Base-by-base conservation (phyloP, 2,329 filamentous ascomycete genomes). In the Alternaria novae-zelandiae region DNA sequence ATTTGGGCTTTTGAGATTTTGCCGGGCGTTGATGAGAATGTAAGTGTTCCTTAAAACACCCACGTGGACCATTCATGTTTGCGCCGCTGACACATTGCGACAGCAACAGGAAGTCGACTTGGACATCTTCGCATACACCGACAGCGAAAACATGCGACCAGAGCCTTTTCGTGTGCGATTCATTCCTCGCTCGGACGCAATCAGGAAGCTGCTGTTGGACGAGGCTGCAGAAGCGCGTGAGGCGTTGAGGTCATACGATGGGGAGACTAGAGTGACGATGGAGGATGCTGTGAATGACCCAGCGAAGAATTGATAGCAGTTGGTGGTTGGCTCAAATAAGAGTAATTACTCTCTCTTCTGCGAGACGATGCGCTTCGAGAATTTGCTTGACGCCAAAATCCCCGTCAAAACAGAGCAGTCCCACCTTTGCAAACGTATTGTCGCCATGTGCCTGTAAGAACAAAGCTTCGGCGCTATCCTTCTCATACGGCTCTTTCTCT, bases 11-110 rank as follows among this genome's bases (percentile, higher is more conserved):
- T 53, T 21, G n/a, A 53, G 0, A 36, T 53, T 2, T 4, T 53
- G 10, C 26, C 28, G 0, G 28, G 49, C 0, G 0, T 36, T 0
- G 0, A 30, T 0, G 49, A 53, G 17, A 10, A 41, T 41, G 32
- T 41, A 1, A 41, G 32, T 5, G 0, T 9, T 7, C 26, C 5
- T 36, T n/a, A 7, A 36, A 9, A 36, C 32, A 0, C 9, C 3
- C 32, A 5, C 7, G 7, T 3, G 4, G 3, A 36, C 7, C 3
- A 7, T 36, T 0, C 0, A n/a, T 1, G 7, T 36, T 2, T 1
- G 15, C 3, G 2, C 15, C 32, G 8, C 32, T 41, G 0, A 41
- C 15, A n/a, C 15, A 41, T 3, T n/a, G 8, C 15, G 8, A 6
- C 32, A 41, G 25, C 25, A 2, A 1, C 2, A 25, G 7, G 15